These are phyloP conservation scores for Phytophthora multivora DNA, from an alignment of 352 stramenopile species.

Conservation along the genomic window DNA sequence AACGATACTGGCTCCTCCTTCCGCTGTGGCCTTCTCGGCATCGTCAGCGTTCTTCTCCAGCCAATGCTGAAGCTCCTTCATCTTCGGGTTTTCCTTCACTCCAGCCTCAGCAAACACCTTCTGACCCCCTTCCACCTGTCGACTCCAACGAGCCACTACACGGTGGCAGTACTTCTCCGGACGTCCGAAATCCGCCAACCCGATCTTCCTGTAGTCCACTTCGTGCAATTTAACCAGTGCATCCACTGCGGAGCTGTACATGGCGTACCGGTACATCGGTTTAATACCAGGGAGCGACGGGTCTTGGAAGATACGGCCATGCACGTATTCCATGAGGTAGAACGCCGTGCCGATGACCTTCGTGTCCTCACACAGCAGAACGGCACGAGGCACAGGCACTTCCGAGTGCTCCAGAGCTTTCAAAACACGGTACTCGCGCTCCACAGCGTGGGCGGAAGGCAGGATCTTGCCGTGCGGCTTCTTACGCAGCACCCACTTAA, in stretches of 20 bases:
- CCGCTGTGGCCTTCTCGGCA: conserved; percentile 49
- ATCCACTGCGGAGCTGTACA: conserved; percentile 78
- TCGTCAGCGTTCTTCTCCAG: conserved; percentile 55
- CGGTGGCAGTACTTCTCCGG: conserved; percentile 74
- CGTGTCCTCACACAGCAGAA: conserved; percentile 71
- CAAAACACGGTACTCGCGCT: conserved; percentile 78
- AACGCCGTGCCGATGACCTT: conserved; percentile 73
- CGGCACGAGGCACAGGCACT: conserved; percentile 65
- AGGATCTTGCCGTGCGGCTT: conserved; percentile 84
- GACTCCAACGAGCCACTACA: conserved; percentile 75
- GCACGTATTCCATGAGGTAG: conserved; percentile 86
- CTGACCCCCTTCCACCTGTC: conserved; percentile 61
- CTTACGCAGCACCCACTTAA: conserved; percentile 83
- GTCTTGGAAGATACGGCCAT: conserved; percentile 79
- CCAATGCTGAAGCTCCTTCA: conserved; percentile 62
- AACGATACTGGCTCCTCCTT: conserved; percentile 53
- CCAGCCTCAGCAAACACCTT: conserved; percentile 51
- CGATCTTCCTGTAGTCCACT: conserved; percentile 64
- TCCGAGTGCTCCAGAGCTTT: conserved; percentile 69
- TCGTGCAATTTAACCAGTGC: conserved; percentile 69
- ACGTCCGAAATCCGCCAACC: conserved; percentile 61
- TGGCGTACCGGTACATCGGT: conserved; percentile 77
- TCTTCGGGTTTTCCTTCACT: conserved; percentile 60
- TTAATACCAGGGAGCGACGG: conserved; percentile 64
- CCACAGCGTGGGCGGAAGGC: conserved; percentile 78